Evolutionary conservation across 2,329 filamentous ascomycete genomes (phyloP).

Genomic region (Penicillium hordei): DNA sequence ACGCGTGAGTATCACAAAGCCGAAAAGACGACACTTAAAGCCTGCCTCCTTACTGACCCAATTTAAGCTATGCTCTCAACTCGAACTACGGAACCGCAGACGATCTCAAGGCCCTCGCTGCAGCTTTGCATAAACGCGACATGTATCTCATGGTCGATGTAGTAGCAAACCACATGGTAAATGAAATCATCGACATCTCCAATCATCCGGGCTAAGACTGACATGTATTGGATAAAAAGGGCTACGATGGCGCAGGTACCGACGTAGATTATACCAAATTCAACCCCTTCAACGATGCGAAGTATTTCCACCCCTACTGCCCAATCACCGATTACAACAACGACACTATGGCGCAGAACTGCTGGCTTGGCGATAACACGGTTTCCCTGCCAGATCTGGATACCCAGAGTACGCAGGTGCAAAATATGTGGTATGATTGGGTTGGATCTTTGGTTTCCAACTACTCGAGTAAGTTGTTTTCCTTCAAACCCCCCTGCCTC

Average conservation of each 20-base stretch:
- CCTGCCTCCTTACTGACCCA: neutral
- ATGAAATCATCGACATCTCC: neutral
- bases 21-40: neutral
- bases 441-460: conserved; percentile 36
- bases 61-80: conserved; percentile 52
- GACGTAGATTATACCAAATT: conserved; percentile 56
- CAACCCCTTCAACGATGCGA: conserved; percentile 55
- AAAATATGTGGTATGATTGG: conserved; percentile 58
- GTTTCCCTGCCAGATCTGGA: conserved; percentile 63
- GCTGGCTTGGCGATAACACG: conserved; percentile 56
- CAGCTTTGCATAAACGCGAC: conserved; percentile 54
- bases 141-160: conserved; percentile 65
- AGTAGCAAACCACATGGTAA: conserved; percentile 38
- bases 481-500: too few relatives aligned
- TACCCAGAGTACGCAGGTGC: conserved; percentile 54
- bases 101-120: conserved; percentile 59
- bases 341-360: conserved; percentile 47
- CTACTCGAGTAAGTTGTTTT: conserved; percentile 53
- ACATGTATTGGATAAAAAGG: conserved; percentile 26
- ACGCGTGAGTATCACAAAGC: conserved; percentile 37
- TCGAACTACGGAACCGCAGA: conserved; percentile 58
- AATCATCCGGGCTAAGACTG: neutral
- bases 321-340: conserved; percentile 53
- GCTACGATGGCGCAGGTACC: conserved; percentile 48
- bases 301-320: conserved; percentile 64